Evolutionary conservation across 108 stramenopile genomes (phyloP).

Genomic region (Chaetoceros tenuissimus): DNA sequence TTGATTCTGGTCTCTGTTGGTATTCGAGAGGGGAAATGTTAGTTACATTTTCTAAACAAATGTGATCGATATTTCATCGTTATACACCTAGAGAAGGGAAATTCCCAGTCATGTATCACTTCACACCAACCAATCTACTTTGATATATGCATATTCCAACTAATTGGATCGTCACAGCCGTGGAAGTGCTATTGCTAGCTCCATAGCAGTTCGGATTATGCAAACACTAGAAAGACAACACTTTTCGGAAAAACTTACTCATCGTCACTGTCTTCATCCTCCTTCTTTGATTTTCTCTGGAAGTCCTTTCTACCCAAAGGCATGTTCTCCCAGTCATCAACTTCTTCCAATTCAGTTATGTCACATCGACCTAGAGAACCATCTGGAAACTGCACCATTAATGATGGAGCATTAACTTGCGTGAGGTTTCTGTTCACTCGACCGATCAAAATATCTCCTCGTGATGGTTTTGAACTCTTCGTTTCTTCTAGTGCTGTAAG

Average conservation of each 20-base stretch:
- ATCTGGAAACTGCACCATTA: slow-evolving; percentile 73
- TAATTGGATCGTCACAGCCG: slow-evolving; percentile 43
- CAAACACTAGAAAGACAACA: slow-evolving; percentile 10
- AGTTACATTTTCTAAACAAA: too few species aligned
- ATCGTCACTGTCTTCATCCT: slow-evolving; percentile 8
- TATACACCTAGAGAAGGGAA: slow-evolving; percentile 28
- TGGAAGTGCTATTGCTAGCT: slow-evolving; percentile 4
- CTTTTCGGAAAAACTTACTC: not conserved
- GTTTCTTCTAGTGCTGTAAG: slow-evolving; percentile 3
- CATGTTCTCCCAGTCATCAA: slow-evolving; percentile 83
- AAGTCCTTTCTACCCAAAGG: slow-evolving; percentile 40
- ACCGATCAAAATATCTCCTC: slow-evolving; percentile 57
- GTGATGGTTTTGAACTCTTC: slow-evolving; percentile 32
- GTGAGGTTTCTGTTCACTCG: slow-evolving; percentile 40
- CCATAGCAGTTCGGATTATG: slow-evolving; percentile 49
- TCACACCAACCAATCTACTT: slow-evolving; percentile 61
- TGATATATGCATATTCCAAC: slow-evolving; percentile 33
- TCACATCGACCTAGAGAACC: slow-evolving; percentile 72
- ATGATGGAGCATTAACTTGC: slow-evolving; percentile 44
- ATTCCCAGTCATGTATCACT: slow-evolving; percentile 40
- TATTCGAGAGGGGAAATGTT: too few species aligned
- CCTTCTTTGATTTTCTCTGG: slow-evolving; percentile 2
- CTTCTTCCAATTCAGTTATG: slow-evolving; percentile 71
- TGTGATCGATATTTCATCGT: slow-evolving; percentile 82
- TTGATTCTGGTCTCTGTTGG: too few species aligned